These are phyloP conservation scores for Phytopythium boreale DNA, from an alignment of 352 stramenopile genomes.

Conservation along the genomic window DNA sequence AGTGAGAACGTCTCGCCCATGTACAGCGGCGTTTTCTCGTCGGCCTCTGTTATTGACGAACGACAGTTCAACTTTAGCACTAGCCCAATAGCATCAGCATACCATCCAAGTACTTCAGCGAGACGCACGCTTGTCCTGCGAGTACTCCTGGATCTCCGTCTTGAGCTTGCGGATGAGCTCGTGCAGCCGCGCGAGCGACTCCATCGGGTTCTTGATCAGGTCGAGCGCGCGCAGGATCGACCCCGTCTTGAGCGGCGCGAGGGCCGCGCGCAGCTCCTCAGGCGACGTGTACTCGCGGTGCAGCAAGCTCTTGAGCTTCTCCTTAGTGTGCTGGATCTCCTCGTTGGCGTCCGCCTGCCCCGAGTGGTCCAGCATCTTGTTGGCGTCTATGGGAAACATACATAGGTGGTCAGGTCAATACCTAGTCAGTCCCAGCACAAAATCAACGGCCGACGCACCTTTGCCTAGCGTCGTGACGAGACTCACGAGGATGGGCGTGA, in stretches of 20 bases:
- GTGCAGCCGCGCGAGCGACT: slow-evolving; percentile 61
- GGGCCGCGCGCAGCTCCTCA: slow-evolving; percentile 60
- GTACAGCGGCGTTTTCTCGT: slow-evolving; percentile 89
- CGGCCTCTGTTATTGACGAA: slow-evolving; percentile 34
- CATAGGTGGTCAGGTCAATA: neutral
- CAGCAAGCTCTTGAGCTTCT: slow-evolving; percentile 91
- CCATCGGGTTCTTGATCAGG: slow-evolving; percentile 81
- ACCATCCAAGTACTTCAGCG: slow-evolving; percentile 7
- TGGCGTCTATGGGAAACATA: slow-evolving; percentile 49
- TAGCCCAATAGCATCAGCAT: slow-evolving; percentile 18
- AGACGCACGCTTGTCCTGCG: slow-evolving; percentile 61
- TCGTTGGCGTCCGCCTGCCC: slow-evolving; percentile 97
- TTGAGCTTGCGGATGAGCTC: slow-evolving; percentile 78
- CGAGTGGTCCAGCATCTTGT: slow-evolving; percentile 98
- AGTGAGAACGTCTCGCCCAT: slow-evolving; percentile 96
- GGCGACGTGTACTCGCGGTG: slow-evolving; percentile 67
- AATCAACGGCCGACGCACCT: slow-evolving; percentile 30
- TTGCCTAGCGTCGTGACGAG: slow-evolving; percentile 87
- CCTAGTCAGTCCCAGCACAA: neutral
- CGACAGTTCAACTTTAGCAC: slow-evolving; percentile 23
- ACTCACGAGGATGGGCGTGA: slow-evolving; percentile 99
- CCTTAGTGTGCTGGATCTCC: slow-evolving; percentile 78
- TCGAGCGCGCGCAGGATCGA: slow-evolving; percentile 78
- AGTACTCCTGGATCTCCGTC: slow-evolving; percentile 69
- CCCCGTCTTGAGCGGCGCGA: slow-evolving; percentile 69